Evolutionary conservation across 1,284 basidiomycete species (phyloP).

Genomic region (Phlebopus sp.): DNA sequence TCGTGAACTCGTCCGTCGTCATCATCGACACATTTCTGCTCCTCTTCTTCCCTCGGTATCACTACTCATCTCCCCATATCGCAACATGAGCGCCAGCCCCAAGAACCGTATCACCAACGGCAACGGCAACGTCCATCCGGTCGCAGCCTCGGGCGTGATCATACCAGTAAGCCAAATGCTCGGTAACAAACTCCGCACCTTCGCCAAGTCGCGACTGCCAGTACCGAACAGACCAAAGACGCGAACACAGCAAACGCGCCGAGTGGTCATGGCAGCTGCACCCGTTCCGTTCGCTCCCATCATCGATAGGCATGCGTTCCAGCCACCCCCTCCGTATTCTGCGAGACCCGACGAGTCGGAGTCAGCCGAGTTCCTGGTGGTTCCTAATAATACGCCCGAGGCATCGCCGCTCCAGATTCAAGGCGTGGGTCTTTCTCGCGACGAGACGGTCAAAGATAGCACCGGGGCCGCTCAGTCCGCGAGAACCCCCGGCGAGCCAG

Average conservation of each 20-base stretch:
- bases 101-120: slow-evolving; percentile 1
- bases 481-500: background rate
- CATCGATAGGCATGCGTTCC: slow-evolving; percentile 24
- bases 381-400: slow-evolving; percentile 29
- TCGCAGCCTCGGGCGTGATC: no score
- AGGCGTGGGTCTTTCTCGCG: no score
- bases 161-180: slow-evolving; percentile 14
- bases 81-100: slow-evolving; percentile 13
- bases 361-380: slow-evolving; percentile 13
- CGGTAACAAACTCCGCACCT: slow-evolving; percentile 16
- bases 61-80: slow-evolving; percentile 5
- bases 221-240: slow-evolving; percentile 19
- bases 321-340: slow-evolving; percentile 27
- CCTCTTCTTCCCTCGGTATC: slow-evolving; percentile 4
- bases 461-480: background rate
- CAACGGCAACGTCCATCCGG: no score
- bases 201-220: slow-evolving; percentile 24
- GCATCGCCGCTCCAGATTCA: background rate
- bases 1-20: background rate
- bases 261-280: slow-evolving; percentile 12
- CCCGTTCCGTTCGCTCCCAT: slow-evolving; percentile 29
- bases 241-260: slow-evolving; percentile 5
- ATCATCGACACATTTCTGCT: background rate
- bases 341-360: slow-evolving; percentile 9
- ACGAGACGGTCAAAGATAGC: background rate